Percentiles rank a stretch among this genome's conserved stretches.
Conservation (phyloP, 192 early-diverging fungal species). For the Linnemannia zychae region DNA sequence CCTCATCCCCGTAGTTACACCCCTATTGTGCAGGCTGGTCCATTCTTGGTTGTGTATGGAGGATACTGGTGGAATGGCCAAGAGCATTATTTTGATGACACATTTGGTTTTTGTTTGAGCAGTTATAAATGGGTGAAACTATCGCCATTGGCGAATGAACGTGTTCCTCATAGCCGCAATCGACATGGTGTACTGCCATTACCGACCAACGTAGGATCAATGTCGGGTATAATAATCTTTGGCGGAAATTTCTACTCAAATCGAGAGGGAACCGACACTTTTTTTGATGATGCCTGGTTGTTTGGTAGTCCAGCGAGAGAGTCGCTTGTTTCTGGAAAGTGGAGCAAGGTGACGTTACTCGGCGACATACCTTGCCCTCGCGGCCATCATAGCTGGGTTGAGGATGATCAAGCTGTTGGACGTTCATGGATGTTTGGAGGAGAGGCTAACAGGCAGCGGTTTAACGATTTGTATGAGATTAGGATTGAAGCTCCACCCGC, state of each 20-base stretch:
- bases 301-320: constrained; percentile 10
- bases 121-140: constrained; percentile 33
- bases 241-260: constrained; percentile 32
- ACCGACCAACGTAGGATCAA: constrained; percentile 18
- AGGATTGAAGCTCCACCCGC: constrained; percentile 5
- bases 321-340: constrained; percentile 32
- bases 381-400: constrained; percentile 31
- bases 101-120: constrained; percentile 35
- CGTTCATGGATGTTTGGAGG: constrained; percentile 49
- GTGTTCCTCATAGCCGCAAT: constrained; percentile 32
- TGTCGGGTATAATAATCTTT: constrained; percentile 38
- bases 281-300: constrained; percentile 41
- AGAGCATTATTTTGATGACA: constrained; percentile 36
- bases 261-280: constrained; percentile 26
- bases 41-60: constrained; percentile 27
- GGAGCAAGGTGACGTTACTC: constrained; percentile 28
- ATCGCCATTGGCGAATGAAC: constrained; percentile 18
- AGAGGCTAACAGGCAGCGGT: constrained; percentile 39
- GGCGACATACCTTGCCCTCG: constrained; percentile 39
- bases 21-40: constrained; percentile 28
- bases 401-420: constrained; percentile 34
- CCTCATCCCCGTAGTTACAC: constrained; percentile 44
- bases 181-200: constrained; percentile 33
- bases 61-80: constrained; percentile 39
- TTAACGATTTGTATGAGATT: constrained; percentile 39